phyloP scores from a whole-genome alignment of 305 asterid genomes.

The Striga hermonthica region DNA sequence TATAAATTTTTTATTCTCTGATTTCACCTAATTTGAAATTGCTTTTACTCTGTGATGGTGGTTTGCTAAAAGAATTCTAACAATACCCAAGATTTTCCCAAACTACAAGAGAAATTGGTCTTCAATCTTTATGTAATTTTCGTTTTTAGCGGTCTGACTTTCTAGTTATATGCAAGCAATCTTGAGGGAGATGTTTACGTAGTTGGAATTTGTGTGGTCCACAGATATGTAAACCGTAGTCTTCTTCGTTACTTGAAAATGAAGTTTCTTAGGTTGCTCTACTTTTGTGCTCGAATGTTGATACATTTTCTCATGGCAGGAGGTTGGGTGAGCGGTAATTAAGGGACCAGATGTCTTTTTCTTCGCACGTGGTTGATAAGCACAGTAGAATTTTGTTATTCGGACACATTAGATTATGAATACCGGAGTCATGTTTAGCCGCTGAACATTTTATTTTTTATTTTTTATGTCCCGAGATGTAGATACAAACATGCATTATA shows the following conservation, averaged over 20 bases:
- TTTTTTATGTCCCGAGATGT: neutral
- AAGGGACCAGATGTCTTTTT: constrained; percentile 10
- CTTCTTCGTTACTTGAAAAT: neutral
- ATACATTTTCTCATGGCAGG: neutral
- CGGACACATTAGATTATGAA: neutral
- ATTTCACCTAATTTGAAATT: neutral
- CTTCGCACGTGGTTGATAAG: neutral
- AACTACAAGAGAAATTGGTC: no score
- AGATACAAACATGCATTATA: neutral
- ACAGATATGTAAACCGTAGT: no score
- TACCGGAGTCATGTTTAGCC: neutral
- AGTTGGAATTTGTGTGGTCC: no score
- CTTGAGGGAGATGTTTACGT: no score
- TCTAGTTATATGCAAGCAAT: neutral
- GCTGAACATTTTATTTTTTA: neutral
- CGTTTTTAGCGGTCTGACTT: neutral
- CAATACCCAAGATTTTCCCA: no score
- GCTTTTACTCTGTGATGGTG: neutral
- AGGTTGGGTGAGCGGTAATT: neutral
- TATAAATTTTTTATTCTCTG: neutral
- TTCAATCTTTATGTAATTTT: no score
- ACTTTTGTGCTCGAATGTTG: neutral
- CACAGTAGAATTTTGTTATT: neutral
- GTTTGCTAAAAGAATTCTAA: neutral
- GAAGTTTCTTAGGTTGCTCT: neutral